Conservation (phyloP, 331 rosid genomes). For the Acacia pycnantha region DNA sequence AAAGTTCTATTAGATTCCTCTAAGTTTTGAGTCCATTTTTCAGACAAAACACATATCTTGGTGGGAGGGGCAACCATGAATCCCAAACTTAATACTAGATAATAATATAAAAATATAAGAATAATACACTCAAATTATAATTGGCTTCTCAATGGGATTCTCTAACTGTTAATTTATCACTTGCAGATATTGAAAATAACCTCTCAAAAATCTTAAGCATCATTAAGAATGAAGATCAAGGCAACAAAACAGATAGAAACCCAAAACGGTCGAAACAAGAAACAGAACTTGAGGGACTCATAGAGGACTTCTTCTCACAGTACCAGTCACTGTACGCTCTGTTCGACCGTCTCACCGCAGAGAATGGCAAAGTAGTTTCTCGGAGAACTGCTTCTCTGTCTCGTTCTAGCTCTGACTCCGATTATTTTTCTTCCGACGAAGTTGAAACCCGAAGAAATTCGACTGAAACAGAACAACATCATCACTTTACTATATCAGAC, state of each 20-base stretch:
- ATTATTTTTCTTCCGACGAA: slow-evolving; percentile 69
- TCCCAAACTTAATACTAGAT: no score
- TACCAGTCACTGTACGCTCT: slow-evolving; percentile 54
- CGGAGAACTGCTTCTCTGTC: slow-evolving; percentile 25
- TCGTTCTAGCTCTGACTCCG: slow-evolving; percentile 57
- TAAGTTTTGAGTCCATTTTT: no score
- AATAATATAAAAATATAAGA: no score
- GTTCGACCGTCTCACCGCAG: slow-evolving; percentile 54
- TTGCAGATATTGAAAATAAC: slow-evolving; percentile 63
- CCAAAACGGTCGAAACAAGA: slow-evolving; percentile 40
- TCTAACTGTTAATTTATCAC: not conserved
- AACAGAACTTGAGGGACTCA: slow-evolving; percentile 50
- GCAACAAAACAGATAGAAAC: slow-evolving; percentile 36
- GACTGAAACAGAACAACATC: slow-evolving; percentile 1
- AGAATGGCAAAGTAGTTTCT: slow-evolving; percentile 31
- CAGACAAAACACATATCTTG: no score
- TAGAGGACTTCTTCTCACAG: slow-evolving; percentile 59
- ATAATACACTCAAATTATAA: not conserved
- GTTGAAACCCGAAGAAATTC: slow-evolving; percentile 24
- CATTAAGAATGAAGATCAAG: slow-evolving; percentile 47
- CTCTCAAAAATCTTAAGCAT: slow-evolving; percentile 56
- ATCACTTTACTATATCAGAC: not conserved
- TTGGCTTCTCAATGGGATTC: not conserved
- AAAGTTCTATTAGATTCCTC: fast-evolving
- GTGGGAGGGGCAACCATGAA: fast-evolving